A percentile compares a stretch with the other conserved stretches of the same genome.
phyloP scores from a whole-genome alignment of 495 filamentous ascomycete species.

The Usnea hakonensis region DNA sequence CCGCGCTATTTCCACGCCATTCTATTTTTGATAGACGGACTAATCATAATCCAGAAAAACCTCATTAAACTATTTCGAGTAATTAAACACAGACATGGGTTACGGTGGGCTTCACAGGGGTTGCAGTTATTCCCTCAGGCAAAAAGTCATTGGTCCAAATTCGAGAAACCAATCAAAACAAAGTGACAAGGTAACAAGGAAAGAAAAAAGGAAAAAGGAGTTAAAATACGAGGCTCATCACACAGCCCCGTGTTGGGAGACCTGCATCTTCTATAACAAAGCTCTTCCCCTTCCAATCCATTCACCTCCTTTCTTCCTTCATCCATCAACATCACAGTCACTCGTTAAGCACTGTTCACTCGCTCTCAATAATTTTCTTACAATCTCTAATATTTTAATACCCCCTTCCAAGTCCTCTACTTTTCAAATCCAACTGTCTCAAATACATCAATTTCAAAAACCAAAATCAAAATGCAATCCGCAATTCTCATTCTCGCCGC shows the following conservation, averaged over 20 bases:
- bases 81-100: no score
- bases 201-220: not conserved
- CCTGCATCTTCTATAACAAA: not conserved
- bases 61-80: no score
- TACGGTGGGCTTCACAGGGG: no score
- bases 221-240: not conserved
- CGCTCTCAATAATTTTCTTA: not conserved
- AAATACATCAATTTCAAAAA: slow-evolving; percentile 8
- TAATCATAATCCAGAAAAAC: no score
- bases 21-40: no score
- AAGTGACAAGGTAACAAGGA: no score
- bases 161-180: no score
- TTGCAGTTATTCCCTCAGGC: not conserved
- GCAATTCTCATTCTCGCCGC: slow-evolving; percentile 52
- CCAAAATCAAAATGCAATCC: slow-evolving; percentile 75
- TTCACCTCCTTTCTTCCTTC: not conserved
- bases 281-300: not conserved
- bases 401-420: slow-evolving; percentile 3
- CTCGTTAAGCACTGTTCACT: slow-evolving; percentile 18
- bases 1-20: no score
- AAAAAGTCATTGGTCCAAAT: not conserved
- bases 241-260: not conserved
- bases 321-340: slow-evolving; percentile 14
- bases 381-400: slow-evolving; percentile 16
- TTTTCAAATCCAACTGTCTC: not conserved